A percentile compares a stretch with the other conserved stretches of the same genome.
These are phyloP conservation scores for Boletus tomentosulus DNA, from an alignment of 768 basidiomycete species.

Conservation along the genomic window DNA sequence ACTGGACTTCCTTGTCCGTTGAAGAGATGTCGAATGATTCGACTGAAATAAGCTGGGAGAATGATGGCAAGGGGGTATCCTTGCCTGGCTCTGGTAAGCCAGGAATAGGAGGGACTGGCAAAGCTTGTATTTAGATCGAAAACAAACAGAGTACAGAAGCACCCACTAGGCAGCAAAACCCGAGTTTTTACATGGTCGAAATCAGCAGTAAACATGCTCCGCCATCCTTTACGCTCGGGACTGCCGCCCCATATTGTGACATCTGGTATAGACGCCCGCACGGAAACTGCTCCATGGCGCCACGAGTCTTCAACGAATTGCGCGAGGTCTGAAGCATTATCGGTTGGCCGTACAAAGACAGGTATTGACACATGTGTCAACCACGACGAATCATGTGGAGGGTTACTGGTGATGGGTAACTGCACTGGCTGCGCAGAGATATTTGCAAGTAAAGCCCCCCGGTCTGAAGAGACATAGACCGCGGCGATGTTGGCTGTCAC, in stretches of 20 bases:
- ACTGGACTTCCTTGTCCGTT: conserved; percentile 31
- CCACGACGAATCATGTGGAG: conserved; percentile 48
- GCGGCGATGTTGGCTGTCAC: conserved; percentile 54
- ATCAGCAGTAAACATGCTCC: conserved; percentile 32
- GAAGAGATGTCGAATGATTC: conserved; percentile 49
- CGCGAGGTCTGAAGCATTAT: conserved; percentile 44
- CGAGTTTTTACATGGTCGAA: conserved; percentile 44
- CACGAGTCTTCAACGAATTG: conserved; percentile 58
- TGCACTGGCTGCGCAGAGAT: conserved; percentile 48
- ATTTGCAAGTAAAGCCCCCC: conserved; percentile 38
- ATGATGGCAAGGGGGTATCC: conserved; percentile 46
- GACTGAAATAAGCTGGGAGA: conserved; percentile 58
- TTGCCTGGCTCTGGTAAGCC: conserved; percentile 60
- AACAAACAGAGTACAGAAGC: background rate
- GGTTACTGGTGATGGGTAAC: conserved; percentile 44
- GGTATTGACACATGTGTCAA: conserved; percentile 49
- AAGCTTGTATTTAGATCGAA: conserved; percentile 5
- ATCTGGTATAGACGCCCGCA: conserved; percentile 40
- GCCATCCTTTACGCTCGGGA: conserved; percentile 44
- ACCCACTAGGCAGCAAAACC: conserved; percentile 54
- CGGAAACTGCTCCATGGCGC: conserved; percentile 45
- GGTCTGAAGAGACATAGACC: conserved; percentile 45
- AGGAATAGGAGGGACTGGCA: conserved; percentile 58
- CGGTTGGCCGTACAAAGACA: conserved; percentile 50
- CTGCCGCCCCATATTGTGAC: conserved; percentile 52